Evolutionary conservation across 2,329 filamentous ascomycete genomes (phyloP).

Genomic region (Zymoseptoria tritici): DNA sequence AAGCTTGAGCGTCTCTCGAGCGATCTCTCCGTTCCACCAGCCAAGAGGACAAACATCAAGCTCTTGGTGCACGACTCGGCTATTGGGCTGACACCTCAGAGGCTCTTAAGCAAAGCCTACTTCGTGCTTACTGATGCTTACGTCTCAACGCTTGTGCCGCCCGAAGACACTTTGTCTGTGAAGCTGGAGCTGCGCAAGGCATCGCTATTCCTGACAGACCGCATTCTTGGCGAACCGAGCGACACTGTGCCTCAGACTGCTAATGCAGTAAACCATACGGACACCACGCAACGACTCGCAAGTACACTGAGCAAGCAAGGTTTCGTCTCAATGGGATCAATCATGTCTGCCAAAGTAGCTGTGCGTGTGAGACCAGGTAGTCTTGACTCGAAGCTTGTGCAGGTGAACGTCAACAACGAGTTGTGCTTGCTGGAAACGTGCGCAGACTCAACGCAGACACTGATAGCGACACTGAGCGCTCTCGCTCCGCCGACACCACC

Average conservation of each 20-base stretch:
- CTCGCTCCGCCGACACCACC: slow-evolving; percentile 77
- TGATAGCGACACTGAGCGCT: slow-evolving; percentile 70
- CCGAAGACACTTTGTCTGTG: slow-evolving; percentile 56
- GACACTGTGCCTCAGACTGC: slow-evolving; percentile 1
- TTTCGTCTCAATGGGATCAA: slow-evolving; percentile 78
- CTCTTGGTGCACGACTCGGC: slow-evolving; percentile 74
- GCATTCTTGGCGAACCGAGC: slow-evolving; percentile 46
- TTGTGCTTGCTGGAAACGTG: slow-evolving; percentile 89
- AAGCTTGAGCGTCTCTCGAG: slow-evolving; percentile 22
- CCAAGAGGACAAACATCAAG: slow-evolving; percentile 53
- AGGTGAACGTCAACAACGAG: slow-evolving; percentile 77
- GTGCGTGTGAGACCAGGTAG: slow-evolving; percentile 54
- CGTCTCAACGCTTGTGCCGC: slow-evolving; percentile 60
- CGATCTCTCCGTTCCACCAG: slow-evolving; percentile 20
- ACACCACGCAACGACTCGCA: slow-evolving; percentile 27
- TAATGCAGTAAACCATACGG: slow-evolving; percentile 10
- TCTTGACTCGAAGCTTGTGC: slow-evolving; percentile 56
- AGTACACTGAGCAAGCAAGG: slow-evolving; percentile 53
- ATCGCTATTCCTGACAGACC: slow-evolving; percentile 75
- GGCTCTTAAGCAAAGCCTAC: slow-evolving; percentile 65
- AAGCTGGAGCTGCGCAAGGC: slow-evolving; percentile 68
- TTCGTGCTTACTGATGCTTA: slow-evolving; percentile 72
- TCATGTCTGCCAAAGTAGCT: slow-evolving; percentile 68
- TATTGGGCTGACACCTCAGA: slow-evolving; percentile 75
- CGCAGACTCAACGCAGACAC: slow-evolving; percentile 90